phyloP scores from a whole-genome alignment of 768 basidiomycete genomes.

The Boletellus emodensis region DNA sequence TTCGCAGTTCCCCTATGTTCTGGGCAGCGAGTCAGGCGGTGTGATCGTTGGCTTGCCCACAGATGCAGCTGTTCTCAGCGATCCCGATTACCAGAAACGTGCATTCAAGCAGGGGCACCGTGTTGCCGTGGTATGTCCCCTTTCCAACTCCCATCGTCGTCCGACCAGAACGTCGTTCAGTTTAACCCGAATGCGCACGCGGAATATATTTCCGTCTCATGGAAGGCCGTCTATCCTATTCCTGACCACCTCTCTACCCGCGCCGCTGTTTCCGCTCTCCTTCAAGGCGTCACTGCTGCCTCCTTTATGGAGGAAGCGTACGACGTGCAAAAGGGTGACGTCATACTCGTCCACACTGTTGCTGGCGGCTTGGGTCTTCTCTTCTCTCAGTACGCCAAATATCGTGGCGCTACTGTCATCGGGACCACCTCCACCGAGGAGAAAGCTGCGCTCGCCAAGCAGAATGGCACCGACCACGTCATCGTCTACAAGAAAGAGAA shows the following conservation, averaged over 20 bases:
- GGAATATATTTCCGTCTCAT: conserved; percentile 67
- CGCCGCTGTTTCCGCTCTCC: conserved; percentile 59
- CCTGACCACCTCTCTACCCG: conserved; percentile 58
- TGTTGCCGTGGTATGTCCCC: conserved; percentile 60
- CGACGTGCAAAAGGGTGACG: conserved; percentile 73
- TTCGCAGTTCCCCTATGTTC: conserved; percentile 53
- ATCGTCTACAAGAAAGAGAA: conserved; percentile 77
- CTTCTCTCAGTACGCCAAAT: conserved; percentile 64
- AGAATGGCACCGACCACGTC: conserved; percentile 82
- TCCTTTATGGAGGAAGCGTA: conserved; percentile 84
- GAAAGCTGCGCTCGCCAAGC: conserved; percentile 78
- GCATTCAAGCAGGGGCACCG: conserved; percentile 64
- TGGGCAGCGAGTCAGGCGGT: conserved; percentile 81
- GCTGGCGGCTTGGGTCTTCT: conserved; percentile 84
- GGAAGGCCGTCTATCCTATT: conserved; percentile 58
- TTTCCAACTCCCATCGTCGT: background rate
- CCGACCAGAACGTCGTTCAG: conserved; percentile 28
- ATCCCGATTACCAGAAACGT: conserved; percentile 60
- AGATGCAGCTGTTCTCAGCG: conserved; percentile 53
- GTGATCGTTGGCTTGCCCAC: conserved; percentile 71
- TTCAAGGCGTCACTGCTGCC: conserved; percentile 78
- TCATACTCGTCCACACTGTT: conserved; percentile 82
- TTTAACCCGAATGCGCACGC: conserved; percentile 53
- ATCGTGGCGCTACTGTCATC: conserved; percentile 82
- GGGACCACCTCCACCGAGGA: conserved; percentile 84